A percentile compares a stretch with the other conserved stretches of the same genome.
These are phyloP conservation scores for Yarrowia yakushimensis DNA, from an alignment of 805 yeast species.

Conservation along the genomic window DNA sequence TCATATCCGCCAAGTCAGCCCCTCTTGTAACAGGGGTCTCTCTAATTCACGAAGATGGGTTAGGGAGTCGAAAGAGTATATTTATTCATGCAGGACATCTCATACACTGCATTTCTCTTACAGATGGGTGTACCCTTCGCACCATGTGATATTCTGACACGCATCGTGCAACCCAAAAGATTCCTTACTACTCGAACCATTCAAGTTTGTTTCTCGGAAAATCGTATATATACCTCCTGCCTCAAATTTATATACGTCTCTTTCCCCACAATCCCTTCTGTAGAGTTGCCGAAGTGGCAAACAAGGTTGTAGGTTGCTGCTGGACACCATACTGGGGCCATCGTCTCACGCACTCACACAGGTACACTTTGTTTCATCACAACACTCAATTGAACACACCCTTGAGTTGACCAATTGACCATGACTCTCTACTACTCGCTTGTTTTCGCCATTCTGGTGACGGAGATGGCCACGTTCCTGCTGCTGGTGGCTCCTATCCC, in stretches of 20 bases:
- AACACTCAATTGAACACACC: background rate
- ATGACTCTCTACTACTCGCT: constrained; percentile 47
- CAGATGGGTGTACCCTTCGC: no score
- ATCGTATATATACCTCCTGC: no score
- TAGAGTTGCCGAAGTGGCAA: constrained; percentile 12
- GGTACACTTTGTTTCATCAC: background rate
- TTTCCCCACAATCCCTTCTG: background rate
- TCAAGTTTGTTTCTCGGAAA: no score
- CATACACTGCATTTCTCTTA: background rate
- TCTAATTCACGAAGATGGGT: background rate
- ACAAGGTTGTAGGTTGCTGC: constrained; percentile 22
- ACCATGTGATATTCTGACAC: no score
- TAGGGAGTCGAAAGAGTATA: background rate
- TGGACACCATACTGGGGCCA: constrained; percentile 6
- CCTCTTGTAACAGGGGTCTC: background rate
- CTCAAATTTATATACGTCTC: no score
- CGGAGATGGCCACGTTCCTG: constrained; percentile 77
- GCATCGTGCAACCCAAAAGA: no score
- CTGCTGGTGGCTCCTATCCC: constrained; percentile 85
- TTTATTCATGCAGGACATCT: background rate
- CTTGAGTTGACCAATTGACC: background rate
- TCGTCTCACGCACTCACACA: background rate
- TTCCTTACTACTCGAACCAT: no score
- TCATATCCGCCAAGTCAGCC: background rate
- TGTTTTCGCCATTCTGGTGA: constrained; percentile 70